Evolutionary conservation across 768 basidiomycete genomes (phyloP).

Genomic region (Piloderma croceum): DNA sequence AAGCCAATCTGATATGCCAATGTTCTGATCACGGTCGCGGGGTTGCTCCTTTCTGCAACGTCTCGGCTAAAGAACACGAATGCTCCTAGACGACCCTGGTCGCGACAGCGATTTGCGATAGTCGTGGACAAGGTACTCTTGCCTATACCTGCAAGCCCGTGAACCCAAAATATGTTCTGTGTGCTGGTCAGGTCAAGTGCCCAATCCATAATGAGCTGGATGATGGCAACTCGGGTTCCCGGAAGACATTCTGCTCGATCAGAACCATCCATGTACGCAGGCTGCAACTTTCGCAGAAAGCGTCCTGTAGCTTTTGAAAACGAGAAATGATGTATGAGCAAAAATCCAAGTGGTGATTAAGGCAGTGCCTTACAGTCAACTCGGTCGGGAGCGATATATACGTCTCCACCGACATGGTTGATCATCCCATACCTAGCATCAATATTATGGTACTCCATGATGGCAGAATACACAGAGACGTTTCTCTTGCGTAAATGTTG

Average conservation of each 20-base stretch:
- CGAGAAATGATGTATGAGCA: too few species aligned
- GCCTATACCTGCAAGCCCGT: constrained; percentile 29
- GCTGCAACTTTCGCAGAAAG: constrained; percentile 20
- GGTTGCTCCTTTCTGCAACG: constrained; percentile 23
- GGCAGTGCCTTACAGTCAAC: too few species aligned
- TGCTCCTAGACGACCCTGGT: constrained; percentile 29
- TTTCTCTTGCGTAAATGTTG: too few species aligned
- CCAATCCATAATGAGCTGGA: constrained; percentile 22
- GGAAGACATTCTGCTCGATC: constrained; percentile 24
- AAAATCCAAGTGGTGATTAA: too few species aligned
- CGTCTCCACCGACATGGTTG: too few species aligned
- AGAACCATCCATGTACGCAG: constrained; percentile 25
- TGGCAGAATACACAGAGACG: too few species aligned
- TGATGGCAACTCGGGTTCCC: constrained; percentile 25
- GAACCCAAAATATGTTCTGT: constrained; percentile 24
- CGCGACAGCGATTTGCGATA: constrained; percentile 27
- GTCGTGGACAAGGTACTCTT: constrained; percentile 34
- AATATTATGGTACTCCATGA: too few species aligned
- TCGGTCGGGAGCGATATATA: too few species aligned
- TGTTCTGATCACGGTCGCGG: constrained; percentile 27
- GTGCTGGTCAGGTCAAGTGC: constrained; percentile 13
- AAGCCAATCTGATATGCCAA: constrained; percentile 29
- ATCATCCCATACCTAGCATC: too few species aligned
- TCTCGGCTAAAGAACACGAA: constrained; percentile 31
- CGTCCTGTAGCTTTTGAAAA: too few species aligned